These are phyloP conservation scores for Toxoplasma gondii DNA, from an alignment of 169 alveolate genomes.

Conservation along the genomic window DNA sequence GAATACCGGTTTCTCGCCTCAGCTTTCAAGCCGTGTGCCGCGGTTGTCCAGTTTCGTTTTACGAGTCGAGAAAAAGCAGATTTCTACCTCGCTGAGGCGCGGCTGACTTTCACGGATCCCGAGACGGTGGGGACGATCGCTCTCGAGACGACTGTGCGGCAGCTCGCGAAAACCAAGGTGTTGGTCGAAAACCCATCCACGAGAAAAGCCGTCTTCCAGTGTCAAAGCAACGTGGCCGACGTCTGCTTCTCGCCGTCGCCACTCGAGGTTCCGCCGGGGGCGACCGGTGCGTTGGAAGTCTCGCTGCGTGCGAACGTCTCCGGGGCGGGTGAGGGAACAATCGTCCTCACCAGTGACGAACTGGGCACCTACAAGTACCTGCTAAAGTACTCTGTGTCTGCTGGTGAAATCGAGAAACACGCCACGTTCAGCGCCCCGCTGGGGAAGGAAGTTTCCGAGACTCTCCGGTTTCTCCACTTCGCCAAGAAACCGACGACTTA, in stretches of 20 bases:
- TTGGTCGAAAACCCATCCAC: slow-evolving; percentile 25
- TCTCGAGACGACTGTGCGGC: slow-evolving; percentile 52
- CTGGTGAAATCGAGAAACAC: slow-evolving; percentile 58
- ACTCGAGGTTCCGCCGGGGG: slow-evolving; percentile 40
- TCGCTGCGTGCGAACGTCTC: slow-evolving; percentile 49
- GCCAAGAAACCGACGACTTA: slow-evolving; percentile 59
- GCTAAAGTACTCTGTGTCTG: slow-evolving; percentile 38
- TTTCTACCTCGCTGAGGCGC: slow-evolving; percentile 52
- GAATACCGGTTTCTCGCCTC: slow-evolving; percentile 61
- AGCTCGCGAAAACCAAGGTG: slow-evolving; percentile 38
- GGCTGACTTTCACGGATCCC: slow-evolving; percentile 52
- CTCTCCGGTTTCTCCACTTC: slow-evolving; percentile 66
- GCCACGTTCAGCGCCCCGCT: slow-evolving; percentile 66
- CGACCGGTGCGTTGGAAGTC: slow-evolving; percentile 52
- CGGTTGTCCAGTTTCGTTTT: slow-evolving; percentile 45
- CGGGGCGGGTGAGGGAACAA: slow-evolving; percentile 55
- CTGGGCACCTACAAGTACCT: slow-evolving; percentile 56
- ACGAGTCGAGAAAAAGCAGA: slow-evolving; percentile 52
- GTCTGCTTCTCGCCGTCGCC: slow-evolving; percentile 55
- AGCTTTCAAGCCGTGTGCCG: slow-evolving; percentile 51
- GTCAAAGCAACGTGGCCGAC: slow-evolving; percentile 56
- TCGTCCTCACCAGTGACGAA: slow-evolving; percentile 53
- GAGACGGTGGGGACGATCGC: slow-evolving; percentile 49
- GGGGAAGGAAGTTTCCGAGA: slow-evolving; percentile 50
- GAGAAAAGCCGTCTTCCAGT: slow-evolving; percentile 35